These are phyloP conservation scores for Cladosporium sp. DNA, from an alignment of 2,329 filamentous ascomycete genomes.

Conservation along the genomic window DNA sequence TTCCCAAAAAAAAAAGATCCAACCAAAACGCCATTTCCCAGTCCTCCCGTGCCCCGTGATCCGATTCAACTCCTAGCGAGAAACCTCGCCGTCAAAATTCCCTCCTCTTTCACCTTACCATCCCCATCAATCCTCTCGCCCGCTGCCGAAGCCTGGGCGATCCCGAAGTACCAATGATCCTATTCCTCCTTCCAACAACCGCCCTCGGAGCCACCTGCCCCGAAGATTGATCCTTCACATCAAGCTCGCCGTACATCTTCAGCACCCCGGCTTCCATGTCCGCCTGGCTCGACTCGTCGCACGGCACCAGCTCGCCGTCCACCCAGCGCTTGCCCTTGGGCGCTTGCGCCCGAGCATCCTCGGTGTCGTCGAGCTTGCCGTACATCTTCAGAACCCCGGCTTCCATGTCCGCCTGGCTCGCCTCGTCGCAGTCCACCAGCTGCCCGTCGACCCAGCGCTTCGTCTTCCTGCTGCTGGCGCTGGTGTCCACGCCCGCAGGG, in stretches of 20 bases:
- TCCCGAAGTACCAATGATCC: slow-evolving; percentile 13
- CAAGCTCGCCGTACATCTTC: slow-evolving; percentile 6
- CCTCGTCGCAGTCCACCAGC: slow-evolving; percentile 9
- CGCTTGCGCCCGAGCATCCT: neutral
- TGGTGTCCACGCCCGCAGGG: neutral
- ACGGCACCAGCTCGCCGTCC: slow-evolving; percentile 8
- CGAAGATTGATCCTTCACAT: neutral
- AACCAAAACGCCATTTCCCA: neutral
- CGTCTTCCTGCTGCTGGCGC: neutral
- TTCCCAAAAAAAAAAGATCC: neutral
- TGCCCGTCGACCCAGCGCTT: slow-evolving; percentile 7
- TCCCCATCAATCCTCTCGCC: slow-evolving; percentile 14
- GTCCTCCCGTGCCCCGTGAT: neutral
- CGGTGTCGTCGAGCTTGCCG: slow-evolving; percentile 2
- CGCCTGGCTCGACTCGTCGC: slow-evolving; percentile 5
- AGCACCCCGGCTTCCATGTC: slow-evolving; percentile 10
- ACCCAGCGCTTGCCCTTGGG: slow-evolving; percentile 1
- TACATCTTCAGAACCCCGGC: slow-evolving; percentile 5
- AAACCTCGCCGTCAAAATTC: neutral
- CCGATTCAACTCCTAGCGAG: neutral
- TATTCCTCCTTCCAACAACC: neutral
- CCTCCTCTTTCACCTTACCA: neutral
- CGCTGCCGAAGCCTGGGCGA: slow-evolving; percentile 23
- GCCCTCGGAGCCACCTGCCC: neutral
- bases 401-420: slow-evolving; percentile 7